Base-by-base conservation (phyloP, 2,329 filamentous ascomycete genomes). In the Lasiodiplodia theobromae region DNA sequence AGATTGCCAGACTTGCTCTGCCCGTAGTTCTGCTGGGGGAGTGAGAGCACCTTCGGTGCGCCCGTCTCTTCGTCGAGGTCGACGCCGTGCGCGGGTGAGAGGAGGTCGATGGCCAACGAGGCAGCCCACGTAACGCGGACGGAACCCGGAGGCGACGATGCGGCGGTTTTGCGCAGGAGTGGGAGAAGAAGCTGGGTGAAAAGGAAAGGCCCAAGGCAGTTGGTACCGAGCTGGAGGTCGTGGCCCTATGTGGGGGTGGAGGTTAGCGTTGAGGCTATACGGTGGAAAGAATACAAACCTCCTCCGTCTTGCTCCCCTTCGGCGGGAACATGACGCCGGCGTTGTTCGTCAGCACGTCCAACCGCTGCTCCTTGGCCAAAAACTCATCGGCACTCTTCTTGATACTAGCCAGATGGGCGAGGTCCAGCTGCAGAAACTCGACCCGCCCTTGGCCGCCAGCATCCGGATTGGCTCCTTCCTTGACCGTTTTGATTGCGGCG, bases 401-500 rank as follows among this genome's bases (percentile, higher is more conserved):
- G 70, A 84, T 80, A 3, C 75, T 80, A 0, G 73, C 69, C 12
- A 86, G 74, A 70, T 85, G 80, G 56, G 79, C 74, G 4, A 86
- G 79, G 47, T 84, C 80, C 10, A 79, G 69, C 18, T 74, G 69
- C 4, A 79, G 68, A 58, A 74, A 75, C 25, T 72, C 58, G 3
- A 78, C 67, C 7, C 71, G 31, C 65, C 66, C 18, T 71, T 69
- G 5, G 64, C 58, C 11, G 72, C 69, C 8, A 18, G 77, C 83
- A 37, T 73, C 70, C 0, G 82, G 78, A 31, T 72, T 34, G 31
- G 51, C 0, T 75, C 71, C 21, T 66, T 25, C 44, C 37, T 81
- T 76, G 70, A 88, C 83, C 3, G 76, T 70, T 3, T 76, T 73
- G 58, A 89, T 84, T 49, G 85, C 85, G 0, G 74, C 70, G 2